phyloP scores from a whole-genome alignment of 768 basidiomycete genomes.

The Rickenella mellea region DNA sequence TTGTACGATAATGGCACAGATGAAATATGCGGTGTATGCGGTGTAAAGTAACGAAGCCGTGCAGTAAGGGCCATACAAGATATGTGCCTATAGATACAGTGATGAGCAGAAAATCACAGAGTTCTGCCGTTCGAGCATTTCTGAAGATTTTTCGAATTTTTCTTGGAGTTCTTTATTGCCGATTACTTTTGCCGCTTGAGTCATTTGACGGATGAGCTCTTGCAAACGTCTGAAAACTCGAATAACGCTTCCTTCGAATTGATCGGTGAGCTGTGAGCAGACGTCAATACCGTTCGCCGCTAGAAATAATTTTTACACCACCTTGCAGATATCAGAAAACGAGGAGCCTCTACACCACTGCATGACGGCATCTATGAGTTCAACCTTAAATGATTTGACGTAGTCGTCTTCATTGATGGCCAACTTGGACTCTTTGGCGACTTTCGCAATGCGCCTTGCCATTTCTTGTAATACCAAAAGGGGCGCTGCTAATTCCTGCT shows the following conservation, averaged over 20 bases:
- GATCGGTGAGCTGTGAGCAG: conserved; percentile 72
- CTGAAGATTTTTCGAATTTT: conserved; percentile 86
- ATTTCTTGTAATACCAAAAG: conserved; percentile 93
- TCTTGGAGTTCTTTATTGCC: conserved; percentile 90
- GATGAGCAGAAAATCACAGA: conserved; percentile 90
- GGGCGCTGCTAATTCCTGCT: conserved; percentile 89
- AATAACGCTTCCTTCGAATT: conserved; percentile 95
- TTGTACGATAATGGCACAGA: not conserved
- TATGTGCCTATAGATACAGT: conserved; percentile 49
- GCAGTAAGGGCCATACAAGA: not conserved
- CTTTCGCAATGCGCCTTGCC: conserved; percentile 91
- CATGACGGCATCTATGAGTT: conserved; percentile 95
- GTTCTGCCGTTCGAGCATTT: conserved; percentile 89
- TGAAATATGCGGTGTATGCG: not conserved
- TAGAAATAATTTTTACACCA: conserved; percentile 20
- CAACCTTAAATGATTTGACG: conserved; percentile 93
- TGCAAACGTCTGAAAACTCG: conserved; percentile 92
- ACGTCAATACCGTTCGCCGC: not conserved
- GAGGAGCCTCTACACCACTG: conserved; percentile 98
- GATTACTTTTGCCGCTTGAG: conserved; percentile 89
- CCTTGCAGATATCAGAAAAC: conserved; percentile 95
- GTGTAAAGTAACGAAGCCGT: not conserved
- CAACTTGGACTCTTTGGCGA: conserved; percentile 89
- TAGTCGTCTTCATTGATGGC: conserved; percentile 89
- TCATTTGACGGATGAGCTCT: conserved; percentile 94